Base-by-base conservation (phyloP, 164 flowering plant species). In the Vitis riparia region DNA sequence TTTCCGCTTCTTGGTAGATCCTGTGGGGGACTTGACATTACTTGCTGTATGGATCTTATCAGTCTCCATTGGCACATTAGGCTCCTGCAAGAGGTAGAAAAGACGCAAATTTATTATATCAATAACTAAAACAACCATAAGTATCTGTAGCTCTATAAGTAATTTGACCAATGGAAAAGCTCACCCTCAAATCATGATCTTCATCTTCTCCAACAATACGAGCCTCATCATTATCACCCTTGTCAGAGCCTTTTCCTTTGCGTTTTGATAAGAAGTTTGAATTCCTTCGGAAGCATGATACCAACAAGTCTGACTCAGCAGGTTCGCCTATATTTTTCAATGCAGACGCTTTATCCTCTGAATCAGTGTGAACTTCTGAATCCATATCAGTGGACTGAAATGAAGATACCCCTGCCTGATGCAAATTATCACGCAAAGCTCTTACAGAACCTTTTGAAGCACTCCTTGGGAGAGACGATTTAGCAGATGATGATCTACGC, bases 1-100 rank as follows among this genome's bases (percentile, higher is more conserved):
- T 81, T 89, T 94, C 51, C 80, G 76, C 74, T 90, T 92, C 84
- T 81, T 89, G 57, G 19, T 29, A 47, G 92, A 72, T 55, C 77
- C 87, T 11, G 14, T 17, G 11, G 84, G 59, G 55, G 85, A 77
- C 62, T 84, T 87, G 16, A 60, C 47, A 66, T 66, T 63, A 71
- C 52, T 67, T 32, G 27, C 58, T 53, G 76, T 32, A 47, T 67
- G 66, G 12, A 59, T 64, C 58, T 69, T 70, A 70, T 73, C 78
- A 44, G 73, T 49, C 63, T 79, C 79, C 53, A 27, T 14, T 1
- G 64, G 55, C 74, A 65, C 69, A 58, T 71, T 53, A 27, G 77
- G 59, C 67, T 73, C 77, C 92, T 84, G 83, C 67, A 78, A 8
- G 19, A 37, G 44, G 55, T 11, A n/a, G 49, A 61, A 51, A 56